A percentile compares a stretch with the other conserved stretches of the same genome.
Conservation (phyloP, 2,329 filamentous ascomycete species). For the Diaporthe australafricana region DNA sequence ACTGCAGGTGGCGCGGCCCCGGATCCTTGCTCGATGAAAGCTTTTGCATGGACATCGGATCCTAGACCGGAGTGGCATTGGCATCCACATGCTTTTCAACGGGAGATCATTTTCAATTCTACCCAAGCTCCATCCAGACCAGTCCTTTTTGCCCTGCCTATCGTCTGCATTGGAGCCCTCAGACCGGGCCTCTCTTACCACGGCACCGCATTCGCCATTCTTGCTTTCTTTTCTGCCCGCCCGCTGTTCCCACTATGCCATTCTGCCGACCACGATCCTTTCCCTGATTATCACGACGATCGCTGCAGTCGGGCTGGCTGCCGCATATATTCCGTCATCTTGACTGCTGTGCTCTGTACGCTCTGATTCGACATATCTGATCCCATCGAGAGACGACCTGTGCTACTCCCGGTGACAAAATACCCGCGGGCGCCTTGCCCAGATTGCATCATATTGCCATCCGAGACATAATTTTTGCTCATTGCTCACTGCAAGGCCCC, state of each 20-base stretch:
- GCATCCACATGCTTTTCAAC: slow-evolving; percentile 34
- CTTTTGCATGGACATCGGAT: slow-evolving; percentile 30
- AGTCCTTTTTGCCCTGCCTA: slow-evolving; percentile 3
- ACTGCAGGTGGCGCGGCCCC: slow-evolving; percentile 20
- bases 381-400: neutral
- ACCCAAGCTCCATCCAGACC: neutral
- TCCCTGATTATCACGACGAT: neutral
- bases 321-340: slow-evolving; percentile 22
- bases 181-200: slow-evolving; percentile 4
- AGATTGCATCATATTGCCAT: slow-evolving; percentile 24
- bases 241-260: neutral
- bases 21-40: slow-evolving; percentile 27
- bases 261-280: slow-evolving; percentile 4
- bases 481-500: slow-evolving; percentile 16
- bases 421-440: neutral
- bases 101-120: slow-evolving; percentile 15
- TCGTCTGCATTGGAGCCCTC: slow-evolving; percentile 13
- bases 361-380: neutral
- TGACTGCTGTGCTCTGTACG: neutral
- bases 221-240: slow-evolving; percentile 14
- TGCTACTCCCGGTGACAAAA: neutral
- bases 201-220: slow-evolving; percentile 10
- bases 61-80: slow-evolving; percentile 22
- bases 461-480: slow-evolving; percentile 20
- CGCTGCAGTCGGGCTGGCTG: slow-evolving; percentile 17